A percentile compares a stretch with the other conserved stretches of the same genome.
Conservation (phyloP, 2,329 filamentous ascomycete species). For the Fusarium zealandicum region DNA sequence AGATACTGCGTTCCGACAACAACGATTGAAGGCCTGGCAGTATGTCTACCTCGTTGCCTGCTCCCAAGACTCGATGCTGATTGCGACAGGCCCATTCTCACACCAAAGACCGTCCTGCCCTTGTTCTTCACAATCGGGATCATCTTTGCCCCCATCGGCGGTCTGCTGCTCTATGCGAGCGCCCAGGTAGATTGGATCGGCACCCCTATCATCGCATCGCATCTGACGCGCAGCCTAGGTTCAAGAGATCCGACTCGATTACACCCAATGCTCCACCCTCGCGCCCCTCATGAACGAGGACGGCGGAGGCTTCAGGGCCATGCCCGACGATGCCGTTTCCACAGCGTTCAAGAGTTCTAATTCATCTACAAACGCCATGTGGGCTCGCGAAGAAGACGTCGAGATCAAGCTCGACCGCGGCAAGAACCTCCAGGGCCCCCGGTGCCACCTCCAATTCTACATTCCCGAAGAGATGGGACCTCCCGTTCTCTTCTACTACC, state of each 20-base stretch:
- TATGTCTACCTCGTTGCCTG: conserved; percentile 56
- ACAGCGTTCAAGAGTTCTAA: conserved; percentile 74
- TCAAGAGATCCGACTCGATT: conserved; percentile 90
- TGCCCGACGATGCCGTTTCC: conserved; percentile 65
- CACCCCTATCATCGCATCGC: not conserved
- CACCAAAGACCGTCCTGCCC: conserved; percentile 89
- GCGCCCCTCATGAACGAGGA: conserved; percentile 53
- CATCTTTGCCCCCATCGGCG: conserved; percentile 93
- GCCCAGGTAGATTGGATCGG: conserved; percentile 63
- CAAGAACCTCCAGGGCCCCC: conserved; percentile 48
- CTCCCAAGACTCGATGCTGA: conserved; percentile 46
- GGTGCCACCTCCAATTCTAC: conserved; percentile 80
- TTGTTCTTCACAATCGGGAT: conserved; percentile 91
- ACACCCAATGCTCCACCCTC: conserved; percentile 74
- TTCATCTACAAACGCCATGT: conserved; percentile 49
- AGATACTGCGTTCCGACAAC: conserved; percentile 97
- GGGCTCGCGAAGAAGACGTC: conserved; percentile 51
- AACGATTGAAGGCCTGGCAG: conserved; percentile 99
- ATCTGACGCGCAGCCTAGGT: conserved; percentile 62
- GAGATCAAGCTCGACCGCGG: conserved; percentile 46
- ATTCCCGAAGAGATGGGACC: conserved; percentile 81
- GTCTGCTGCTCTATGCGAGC: conserved; percentile 85
- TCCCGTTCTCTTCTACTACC: conserved; percentile 93
- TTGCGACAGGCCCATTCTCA: conserved; percentile 80
- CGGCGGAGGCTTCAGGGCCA: conserved; percentile 50